Conservation (phyloP, 495 filamentous ascomycete genomes). For the Penicillium samsonianum region DNA sequence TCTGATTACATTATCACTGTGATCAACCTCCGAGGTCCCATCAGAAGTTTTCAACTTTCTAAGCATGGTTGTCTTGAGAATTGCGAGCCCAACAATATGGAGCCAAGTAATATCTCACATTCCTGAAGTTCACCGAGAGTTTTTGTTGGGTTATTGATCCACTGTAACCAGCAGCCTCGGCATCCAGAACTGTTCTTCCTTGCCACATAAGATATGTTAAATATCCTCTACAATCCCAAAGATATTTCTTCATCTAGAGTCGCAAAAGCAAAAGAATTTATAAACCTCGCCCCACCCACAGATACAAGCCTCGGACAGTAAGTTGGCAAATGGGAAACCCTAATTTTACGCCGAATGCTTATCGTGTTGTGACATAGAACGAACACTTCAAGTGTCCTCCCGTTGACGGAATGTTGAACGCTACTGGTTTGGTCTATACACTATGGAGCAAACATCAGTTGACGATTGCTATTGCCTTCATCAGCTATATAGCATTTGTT, state of each 20-base stretch:
- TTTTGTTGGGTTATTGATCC: constrained; percentile 5
- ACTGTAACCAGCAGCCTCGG: background rate
- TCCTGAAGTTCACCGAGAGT: background rate
- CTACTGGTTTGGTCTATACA: background rate
- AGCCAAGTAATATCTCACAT: background rate
- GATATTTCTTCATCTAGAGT: background rate
- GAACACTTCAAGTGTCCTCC: background rate
- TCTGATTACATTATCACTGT: constrained; percentile 2
- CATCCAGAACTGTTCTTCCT: background rate
- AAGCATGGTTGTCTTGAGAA: background rate
- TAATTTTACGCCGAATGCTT: background rate
- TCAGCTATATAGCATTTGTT: constrained; percentile 14
- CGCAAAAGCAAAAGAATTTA: background rate
- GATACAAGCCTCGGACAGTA: background rate
- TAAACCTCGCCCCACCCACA: background rate
- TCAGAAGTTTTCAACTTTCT: background rate
- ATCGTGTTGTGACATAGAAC: background rate
- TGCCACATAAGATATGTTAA: background rate
- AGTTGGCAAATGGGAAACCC: background rate
- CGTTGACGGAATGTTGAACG: background rate
- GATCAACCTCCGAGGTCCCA: background rate
- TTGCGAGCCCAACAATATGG: background rate
- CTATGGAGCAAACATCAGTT: background rate
- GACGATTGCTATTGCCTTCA: background rate
- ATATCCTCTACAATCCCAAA: background rate